A percentile compares a stretch with the other conserved stretches of the same genome.
These are phyloP conservation scores for Fusarium torreyae DNA, from an alignment of 2,329 filamentous ascomycete genomes.

Conservation along the genomic window DNA sequence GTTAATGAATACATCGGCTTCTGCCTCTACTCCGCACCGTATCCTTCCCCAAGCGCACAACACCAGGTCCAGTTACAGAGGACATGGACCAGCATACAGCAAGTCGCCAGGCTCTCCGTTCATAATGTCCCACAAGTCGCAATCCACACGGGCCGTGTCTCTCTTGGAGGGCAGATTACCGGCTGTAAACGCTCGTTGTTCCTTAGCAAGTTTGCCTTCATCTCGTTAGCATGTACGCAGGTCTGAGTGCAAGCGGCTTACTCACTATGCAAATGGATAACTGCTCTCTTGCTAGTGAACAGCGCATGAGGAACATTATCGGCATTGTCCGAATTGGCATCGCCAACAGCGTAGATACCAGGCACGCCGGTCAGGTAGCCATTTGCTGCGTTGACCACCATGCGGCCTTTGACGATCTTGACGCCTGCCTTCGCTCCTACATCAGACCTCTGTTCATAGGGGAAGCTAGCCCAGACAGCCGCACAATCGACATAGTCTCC, in stretches of 20 bases:
- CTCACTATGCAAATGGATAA: conserved; percentile 71
- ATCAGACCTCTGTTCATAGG: conserved; percentile 62
- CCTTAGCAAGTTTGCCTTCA: conserved; percentile 60
- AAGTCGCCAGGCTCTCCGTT: conserved; percentile 61
- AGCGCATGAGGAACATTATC: conserved; percentile 75
- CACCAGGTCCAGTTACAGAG: conserved; percentile 30
- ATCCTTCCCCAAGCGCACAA: neutral
- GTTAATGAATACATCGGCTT: neutral
- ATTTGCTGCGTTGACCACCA: conserved; percentile 59
- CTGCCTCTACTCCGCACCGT: neutral
- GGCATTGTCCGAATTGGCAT: conserved; percentile 71
- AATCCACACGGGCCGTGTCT: conserved; percentile 54
- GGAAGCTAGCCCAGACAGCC: conserved; percentile 68
- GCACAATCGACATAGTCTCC: conserved; percentile 62
- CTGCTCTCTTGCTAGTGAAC: conserved; percentile 70
- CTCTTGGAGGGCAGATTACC: conserved; percentile 48
- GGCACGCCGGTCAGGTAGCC: conserved; percentile 66
- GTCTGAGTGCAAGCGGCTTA: neutral
- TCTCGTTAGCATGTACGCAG: conserved; percentile 1
- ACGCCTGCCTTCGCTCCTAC: conserved; percentile 66
- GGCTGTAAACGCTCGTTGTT: conserved; percentile 56
- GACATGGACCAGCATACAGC: conserved; percentile 63
- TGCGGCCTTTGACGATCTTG: conserved; percentile 59
- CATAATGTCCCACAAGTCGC: conserved; percentile 62
- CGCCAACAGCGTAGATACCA: conserved; percentile 72